Evolutionary conservation across 805 yeast species (phyloP), one percentile per base, ranked within the genome.

Genomic region (Candida montana): DNA sequence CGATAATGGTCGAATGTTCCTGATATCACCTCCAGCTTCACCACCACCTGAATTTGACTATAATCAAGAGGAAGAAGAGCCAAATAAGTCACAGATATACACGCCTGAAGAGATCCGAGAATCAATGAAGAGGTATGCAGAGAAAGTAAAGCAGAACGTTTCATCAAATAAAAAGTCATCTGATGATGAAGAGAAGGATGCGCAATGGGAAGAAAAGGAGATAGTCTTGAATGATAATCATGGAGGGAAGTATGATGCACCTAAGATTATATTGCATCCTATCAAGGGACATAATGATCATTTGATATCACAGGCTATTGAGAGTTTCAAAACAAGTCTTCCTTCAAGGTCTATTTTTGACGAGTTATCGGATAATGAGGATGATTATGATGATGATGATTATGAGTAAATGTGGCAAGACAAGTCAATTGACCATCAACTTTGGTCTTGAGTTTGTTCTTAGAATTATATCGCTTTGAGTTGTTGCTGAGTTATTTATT

Each of bases 21-120:
- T 68, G 33, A 61, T 67, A 6, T 65, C 71, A 0, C 72, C 72
- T 7, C 71, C 72, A 5, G 64, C 65, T 4, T 65, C 71, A 0
- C 72, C 72, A 7, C 71, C 72, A 3, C 61, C 65, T 4, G 72
- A 52, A 18, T 68, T 67, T 41, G 64, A 66, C 41, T 68, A 59
- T 44, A 53, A 63, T 12, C 54, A 52, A 31, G 56, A 58, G 20
- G 72, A 68, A 43, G 71, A 63, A 23, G 58, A 57, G 3, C 72
- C 72, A 3, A 55, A 53, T 23, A 56, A 51, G 33, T 44, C 46
- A 19, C 59, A 55, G 42, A 55, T 54, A 16, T 54, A 54, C 32
- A 57, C 57, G 7, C 53, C 47, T 24, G 54, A 56, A 21, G 60
- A 56, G 17, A 18, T 56, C 1, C 46, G 45, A 20, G 50, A 52